Conservation (phyloP, 768 basidiomycete genomes). For the Rhodotorula paludigena region DNA sequence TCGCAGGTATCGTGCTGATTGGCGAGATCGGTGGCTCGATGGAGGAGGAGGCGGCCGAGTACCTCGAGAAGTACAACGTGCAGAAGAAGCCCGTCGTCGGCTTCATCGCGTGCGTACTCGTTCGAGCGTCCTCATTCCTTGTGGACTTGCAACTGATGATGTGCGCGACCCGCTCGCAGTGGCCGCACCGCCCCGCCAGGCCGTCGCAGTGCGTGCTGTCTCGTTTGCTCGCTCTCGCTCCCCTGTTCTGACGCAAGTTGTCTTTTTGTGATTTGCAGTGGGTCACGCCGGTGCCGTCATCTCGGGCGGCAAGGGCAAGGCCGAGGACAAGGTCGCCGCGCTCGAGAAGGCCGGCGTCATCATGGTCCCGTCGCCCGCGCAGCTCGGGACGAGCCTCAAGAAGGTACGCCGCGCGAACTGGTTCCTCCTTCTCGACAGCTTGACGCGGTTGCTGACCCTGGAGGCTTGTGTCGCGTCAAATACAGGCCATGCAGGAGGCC, state of each 20-base stretch:
- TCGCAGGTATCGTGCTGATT: slow-evolving; percentile 84
- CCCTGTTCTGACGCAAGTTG: background rate
- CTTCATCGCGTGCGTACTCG: slow-evolving; percentile 67
- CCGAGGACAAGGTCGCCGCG: slow-evolving; percentile 75
- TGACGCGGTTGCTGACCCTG: too few species aligned
- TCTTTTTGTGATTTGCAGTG: slow-evolving; percentile 11
- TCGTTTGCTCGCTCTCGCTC: slow-evolving; percentile 52
- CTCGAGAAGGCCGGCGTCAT: slow-evolving; percentile 85
- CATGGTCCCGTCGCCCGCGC: slow-evolving; percentile 90
- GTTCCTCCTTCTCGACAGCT: background rate
- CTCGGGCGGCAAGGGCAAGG: slow-evolving; percentile 90
- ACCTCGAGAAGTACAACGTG: slow-evolving; percentile 87
- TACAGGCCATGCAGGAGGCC: slow-evolving; percentile 34
- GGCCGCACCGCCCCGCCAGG: slow-evolving; percentile 97
- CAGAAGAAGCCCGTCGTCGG: slow-evolving; percentile 93
- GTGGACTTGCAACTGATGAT: too few species aligned
- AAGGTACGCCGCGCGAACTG: slow-evolving; percentile 55
- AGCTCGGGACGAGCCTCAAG: slow-evolving; percentile 84
- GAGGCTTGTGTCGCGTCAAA: background rate
- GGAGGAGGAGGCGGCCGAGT: slow-evolving; percentile 99
- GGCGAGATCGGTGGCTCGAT: slow-evolving; percentile 96
- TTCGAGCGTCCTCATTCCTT: background rate
- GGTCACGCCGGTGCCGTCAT: slow-evolving; percentile 96
- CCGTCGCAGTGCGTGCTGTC: slow-evolving; percentile 57
- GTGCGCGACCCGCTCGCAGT: background rate